Evolutionary conservation across 2,329 filamentous ascomycete genomes (phyloP).

Genomic region (Colletotrichum kahawae): DNA sequence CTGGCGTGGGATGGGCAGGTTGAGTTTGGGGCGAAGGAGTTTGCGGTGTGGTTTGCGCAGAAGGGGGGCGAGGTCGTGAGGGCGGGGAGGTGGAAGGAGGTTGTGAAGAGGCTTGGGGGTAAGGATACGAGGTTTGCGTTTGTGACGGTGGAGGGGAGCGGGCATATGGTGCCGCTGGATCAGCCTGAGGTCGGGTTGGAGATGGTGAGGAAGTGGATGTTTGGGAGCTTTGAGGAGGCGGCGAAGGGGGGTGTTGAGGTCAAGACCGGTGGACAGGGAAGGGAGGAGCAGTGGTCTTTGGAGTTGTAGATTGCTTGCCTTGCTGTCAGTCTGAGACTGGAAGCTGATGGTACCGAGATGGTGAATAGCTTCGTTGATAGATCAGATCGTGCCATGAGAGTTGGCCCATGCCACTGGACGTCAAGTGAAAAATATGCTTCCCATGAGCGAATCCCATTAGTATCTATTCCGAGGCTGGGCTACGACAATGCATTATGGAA

Average conservation of each 20-base stretch:
- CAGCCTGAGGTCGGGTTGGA: slow-evolving; percentile 20
- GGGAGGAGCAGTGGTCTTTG: background rate
- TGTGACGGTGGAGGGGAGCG: slow-evolving; percentile 39
- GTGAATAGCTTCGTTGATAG: background rate
- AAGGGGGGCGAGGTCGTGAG: background rate
- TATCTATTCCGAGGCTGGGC: too few relatives aligned
- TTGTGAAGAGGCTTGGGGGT: background rate
- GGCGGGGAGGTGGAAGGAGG: slow-evolving; percentile 13
- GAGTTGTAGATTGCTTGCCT: background rate
- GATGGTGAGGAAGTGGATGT: slow-evolving; percentile 24
- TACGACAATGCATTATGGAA: background rate
- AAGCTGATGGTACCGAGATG: background rate
- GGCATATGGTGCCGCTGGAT: slow-evolving; percentile 41
- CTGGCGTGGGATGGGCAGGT: slow-evolving; percentile 49
- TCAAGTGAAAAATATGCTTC: too few relatives aligned
- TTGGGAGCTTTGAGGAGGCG: background rate
- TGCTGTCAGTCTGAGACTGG: background rate
- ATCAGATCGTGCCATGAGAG: background rate
- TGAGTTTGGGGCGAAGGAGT: slow-evolving; percentile 39
- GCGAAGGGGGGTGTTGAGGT: background rate
- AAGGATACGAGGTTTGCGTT: slow-evolving; percentile 22
- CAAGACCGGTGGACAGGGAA: background rate
- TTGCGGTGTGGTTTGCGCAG: slow-evolving; percentile 12
- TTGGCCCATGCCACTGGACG: background rate
- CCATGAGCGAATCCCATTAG: too few relatives aligned